Percentiles rank a stretch among this genome's conserved stretches.
Conservation (phyloP, 139 green algal genomes). For the Dunaliella primolecta region DNA sequence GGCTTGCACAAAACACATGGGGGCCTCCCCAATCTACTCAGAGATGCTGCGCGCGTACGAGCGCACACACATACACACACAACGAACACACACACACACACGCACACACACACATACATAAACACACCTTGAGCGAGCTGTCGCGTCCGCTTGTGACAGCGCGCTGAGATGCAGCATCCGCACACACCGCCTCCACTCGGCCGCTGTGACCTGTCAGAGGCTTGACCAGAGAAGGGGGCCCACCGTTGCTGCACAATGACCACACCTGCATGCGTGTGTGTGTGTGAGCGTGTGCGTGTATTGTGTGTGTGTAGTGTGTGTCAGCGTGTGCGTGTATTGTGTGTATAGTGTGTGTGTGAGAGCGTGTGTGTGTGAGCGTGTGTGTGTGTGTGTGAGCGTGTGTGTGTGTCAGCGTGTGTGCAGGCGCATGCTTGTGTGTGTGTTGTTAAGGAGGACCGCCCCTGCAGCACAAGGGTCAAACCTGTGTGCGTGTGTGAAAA, state of each 20-base stretch:
- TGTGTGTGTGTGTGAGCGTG: background rate
- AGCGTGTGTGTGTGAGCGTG: no score
- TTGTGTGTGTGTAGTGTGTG: background rate
- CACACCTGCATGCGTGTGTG: background rate
- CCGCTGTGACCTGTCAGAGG: slow-evolving; percentile 28
- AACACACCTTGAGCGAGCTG: slow-evolving; percentile 25
- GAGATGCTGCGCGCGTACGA: no score
- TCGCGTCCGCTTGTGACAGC: slow-evolving; percentile 22
- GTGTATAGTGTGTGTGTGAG: no score
- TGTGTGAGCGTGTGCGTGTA: background rate
- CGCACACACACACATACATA: slow-evolving; percentile 8
- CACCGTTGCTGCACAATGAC: background rate
- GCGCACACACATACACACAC: background rate
- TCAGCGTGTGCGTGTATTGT: no score
- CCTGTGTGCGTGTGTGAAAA: no score
- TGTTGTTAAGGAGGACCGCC: no score
- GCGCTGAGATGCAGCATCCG: background rate
- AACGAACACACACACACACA: background rate
- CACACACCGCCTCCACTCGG: slow-evolving; percentile 30
- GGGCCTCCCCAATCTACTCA: no score
- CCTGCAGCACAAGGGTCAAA: no score
- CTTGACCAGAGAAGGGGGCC: background rate
- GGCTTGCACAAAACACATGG: no score
- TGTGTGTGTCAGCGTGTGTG: no score
- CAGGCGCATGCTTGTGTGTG: no score